phyloP scores from a whole-genome alignment of 106 monocot species.

The Allium cepa region DNA sequence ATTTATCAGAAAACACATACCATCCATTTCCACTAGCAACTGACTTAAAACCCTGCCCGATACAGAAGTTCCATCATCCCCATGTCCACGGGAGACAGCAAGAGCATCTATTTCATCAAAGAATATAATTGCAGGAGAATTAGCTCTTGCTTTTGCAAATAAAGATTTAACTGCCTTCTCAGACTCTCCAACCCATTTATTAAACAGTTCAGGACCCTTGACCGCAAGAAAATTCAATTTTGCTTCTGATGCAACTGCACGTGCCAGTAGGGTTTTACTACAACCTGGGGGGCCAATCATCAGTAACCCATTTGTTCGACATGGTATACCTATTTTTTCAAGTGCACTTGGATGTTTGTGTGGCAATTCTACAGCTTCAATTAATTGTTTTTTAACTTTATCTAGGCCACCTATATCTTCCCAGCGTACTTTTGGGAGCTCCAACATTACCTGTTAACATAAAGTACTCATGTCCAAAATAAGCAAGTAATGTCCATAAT shows the following conservation, averaged over 20 bases:
- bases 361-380: constrained; percentile 82
- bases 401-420: constrained; percentile 92
- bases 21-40: constrained; percentile 94
- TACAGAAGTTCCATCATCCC: constrained; percentile 78
- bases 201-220: constrained; percentile 94
- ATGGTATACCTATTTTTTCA: constrained; percentile 47
- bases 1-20: constrained; percentile 20
- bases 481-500: too few species aligned
- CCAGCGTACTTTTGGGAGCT: constrained; percentile 83
- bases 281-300: constrained; percentile 98
- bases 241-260: constrained; percentile 97
- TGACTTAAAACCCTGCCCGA: constrained; percentile 85
- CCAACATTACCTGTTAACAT: constrained; percentile 60
- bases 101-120: constrained; percentile 99
- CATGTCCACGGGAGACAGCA: constrained; percentile 75
- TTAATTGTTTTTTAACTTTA: constrained; percentile 68
- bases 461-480: too few species aligned
- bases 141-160: constrained; percentile 88
- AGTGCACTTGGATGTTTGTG: constrained; percentile 68
- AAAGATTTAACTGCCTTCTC: constrained; percentile 89
- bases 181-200: constrained; percentile 98
- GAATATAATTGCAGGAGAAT: constrained; percentile 96
- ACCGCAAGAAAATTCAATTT: constrained; percentile 93
- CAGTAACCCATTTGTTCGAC: constrained; percentile 61
- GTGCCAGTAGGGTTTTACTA: constrained; percentile 93